Base-by-base conservation (phyloP, 306 rosid species). In the Astragalus glycyphyllos region DNA sequence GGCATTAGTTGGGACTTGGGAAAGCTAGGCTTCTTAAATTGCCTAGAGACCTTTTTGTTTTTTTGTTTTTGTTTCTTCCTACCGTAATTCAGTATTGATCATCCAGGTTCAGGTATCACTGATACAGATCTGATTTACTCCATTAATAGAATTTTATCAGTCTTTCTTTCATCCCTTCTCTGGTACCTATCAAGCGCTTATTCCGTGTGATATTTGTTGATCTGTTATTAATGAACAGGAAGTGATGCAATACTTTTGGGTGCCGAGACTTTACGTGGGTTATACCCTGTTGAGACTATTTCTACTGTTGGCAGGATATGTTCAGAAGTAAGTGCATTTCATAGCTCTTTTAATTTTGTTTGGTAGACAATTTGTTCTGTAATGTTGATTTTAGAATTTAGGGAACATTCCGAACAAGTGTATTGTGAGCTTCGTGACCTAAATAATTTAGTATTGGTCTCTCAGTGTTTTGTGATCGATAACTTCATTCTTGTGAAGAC, bases 211-310 rank as follows among this genome's bases (percentile, higher is more conserved):
- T 13, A 55, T 69, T 56, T 83, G 67, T 51, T 69, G 37, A 81
- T 67, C 44, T 57, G 69, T 56, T 65, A 14, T 71, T 68, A 37
- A 78, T 64, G 67, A 71, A 65, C 91, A 95, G 99, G 99, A 76
- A 91, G 96, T 80, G 99, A 95, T 78, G 97, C 99, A 12, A 95
- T 95, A 75, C 99, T 95, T 82, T 77, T 95, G 54, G 99, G 99
- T 79, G 99, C 99, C 1, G 99, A 95, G 87, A 95, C 97, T 75
- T 79, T 95, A 59, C 99, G 97, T 66, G 99, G 99, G 78, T 73
- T 86, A 57, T 95, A 95, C 77, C 99, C 99, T 65, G 82, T 91
- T 8, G 96, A 95, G 82, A 91, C 99, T 8, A 91, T 95, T 77
- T 86, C 96, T 29, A 95, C 87, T 3, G 96, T 95, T 73, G 99